A percentile compares a stretch with the other conserved stretches of the same genome.
Evolutionary conservation across 352 stramenopile species (phyloP).

Genomic region (Stephanocyclus meneghinianus): DNA sequence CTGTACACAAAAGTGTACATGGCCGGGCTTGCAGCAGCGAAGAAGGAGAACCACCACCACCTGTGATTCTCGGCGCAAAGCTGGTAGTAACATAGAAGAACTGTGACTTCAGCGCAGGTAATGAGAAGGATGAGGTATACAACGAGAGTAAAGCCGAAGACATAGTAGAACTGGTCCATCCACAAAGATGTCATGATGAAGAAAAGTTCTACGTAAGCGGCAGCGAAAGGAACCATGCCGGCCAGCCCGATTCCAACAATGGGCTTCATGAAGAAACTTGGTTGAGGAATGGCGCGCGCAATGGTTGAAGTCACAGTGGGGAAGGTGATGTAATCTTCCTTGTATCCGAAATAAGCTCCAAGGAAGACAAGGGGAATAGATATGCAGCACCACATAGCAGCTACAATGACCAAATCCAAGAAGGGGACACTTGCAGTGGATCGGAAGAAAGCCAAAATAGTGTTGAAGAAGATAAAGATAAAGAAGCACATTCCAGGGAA

Average conservation of each 20-base stretch:
- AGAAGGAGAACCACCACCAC: conserved; percentile 99
- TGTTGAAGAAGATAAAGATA: conserved; percentile 95
- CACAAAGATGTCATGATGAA: conserved; percentile 98
- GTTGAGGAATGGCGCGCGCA: conserved; percentile 89
- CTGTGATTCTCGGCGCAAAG: conserved; percentile 98
- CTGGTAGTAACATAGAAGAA: conserved; percentile 98
- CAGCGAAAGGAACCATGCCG: conserved; percentile 90
- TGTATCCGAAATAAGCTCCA: conserved; percentile 97
- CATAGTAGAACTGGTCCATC: conserved; percentile 97
- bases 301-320: conserved; percentile 97
- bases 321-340: conserved; percentile 82
- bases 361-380: conserved; percentile 97
- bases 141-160: conserved; percentile 98
- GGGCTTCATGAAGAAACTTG: conserved; percentile 86
- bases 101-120: conserved; percentile 97
- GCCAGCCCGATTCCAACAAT: conserved; percentile 62
- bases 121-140: conserved; percentile 96
- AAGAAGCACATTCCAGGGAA: conserved; percentile 82
- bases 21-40: conserved; percentile 91
- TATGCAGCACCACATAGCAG: conserved; percentile 98
- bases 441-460: conserved; percentile 91
- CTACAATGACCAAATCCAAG: conserved; percentile 93
- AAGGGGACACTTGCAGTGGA: conserved; percentile 94
- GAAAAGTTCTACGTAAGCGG: conserved; percentile 99
- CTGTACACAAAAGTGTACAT: conserved; percentile 97